Evolutionary conservation across 1,139 yeast species (phyloP), one percentile per base, ranked within the genome.

Genomic region (Blastobotrys raffinosifermentans): DNA sequence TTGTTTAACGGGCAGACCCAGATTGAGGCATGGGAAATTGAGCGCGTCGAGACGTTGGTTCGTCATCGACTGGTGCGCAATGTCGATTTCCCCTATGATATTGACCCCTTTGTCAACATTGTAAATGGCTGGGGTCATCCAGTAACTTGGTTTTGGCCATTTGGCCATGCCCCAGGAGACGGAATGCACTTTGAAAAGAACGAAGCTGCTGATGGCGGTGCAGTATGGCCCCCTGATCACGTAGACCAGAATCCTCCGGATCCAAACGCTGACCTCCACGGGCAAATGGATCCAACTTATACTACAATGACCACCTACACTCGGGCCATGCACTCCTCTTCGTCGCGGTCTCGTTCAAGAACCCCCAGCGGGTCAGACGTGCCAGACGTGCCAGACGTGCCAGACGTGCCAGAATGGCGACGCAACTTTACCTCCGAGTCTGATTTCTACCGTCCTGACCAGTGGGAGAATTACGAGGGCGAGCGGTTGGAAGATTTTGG

Each of bases 21-120:
- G 57, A 89, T 91, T 41, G 98, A 91, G 59, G 67, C 73, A 2
- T 91, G 98, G 98, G 97, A 91, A 52, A 63, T 71, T 63, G 97
- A 91, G 48, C 70, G 97, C 44, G 65, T 86, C 2, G 86, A 77
- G 40, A 68, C 77, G 6, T 84, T 80, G 48, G 70, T 80, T 42
- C 68, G 66, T n/a, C 53, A 64, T 3, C 47, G 50, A 11, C 42
- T 60, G 25, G 50, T 53, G 13, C 47, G 47, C 1, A 41, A 44
- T n/a, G 56, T 51, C n/a, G 59, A 52, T 0, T 91, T 91, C 55
- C 97, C 97, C 0, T 91, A 86, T 56, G 94, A 89, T 54, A 59
- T 77, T 8, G 86, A 55, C 25, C 55, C 77, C 2, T 70, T 69
- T 67, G 51, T 60, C 0, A 89, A 89, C 52, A 37, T 76, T 4